phyloP scores from a whole-genome alignment of 257 asterid genomes.

The Ajuga chamaepitys region DNA sequence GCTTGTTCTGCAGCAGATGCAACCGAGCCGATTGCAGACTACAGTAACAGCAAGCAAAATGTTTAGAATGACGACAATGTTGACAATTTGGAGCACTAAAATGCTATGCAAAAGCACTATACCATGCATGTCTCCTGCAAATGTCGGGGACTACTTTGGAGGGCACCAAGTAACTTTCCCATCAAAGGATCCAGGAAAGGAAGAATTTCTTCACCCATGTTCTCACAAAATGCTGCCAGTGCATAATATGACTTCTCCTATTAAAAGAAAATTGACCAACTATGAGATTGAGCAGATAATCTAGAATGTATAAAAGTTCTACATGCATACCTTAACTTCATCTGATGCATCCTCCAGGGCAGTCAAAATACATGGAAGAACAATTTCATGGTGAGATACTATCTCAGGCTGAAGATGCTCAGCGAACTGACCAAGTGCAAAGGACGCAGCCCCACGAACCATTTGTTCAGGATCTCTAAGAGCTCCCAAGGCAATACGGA shows the following conservation, averaged over 20 bases:
- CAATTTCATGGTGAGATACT: slow-evolving; percentile 75
- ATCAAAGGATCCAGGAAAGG: slow-evolving; percentile 88
- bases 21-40: slow-evolving; percentile 99
- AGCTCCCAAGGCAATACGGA: slow-evolving; percentile 72
- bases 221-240: slow-evolving; percentile 97
- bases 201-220: slow-evolving; percentile 97
- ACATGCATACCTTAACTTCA: slow-evolving; percentile 78
- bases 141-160: slow-evolving; percentile 79
- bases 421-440: slow-evolving; percentile 93
- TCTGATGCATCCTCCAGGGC: slow-evolving; percentile 95
- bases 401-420: slow-evolving; percentile 98
- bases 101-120: slow-evolving; percentile 9
- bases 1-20: slow-evolving; percentile 99
- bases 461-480: slow-evolving; percentile 97
- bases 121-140: slow-evolving; percentile 99
- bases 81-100: slow-evolving; percentile 8
- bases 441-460: slow-evolving; percentile 99
- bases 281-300: slow-evolving; percentile 2
- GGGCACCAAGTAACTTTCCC: slow-evolving; percentile 75
- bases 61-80: slow-evolving; percentile 13
- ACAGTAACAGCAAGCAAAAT: slow-evolving; percentile 23
- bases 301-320: neutral
- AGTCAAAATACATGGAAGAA: slow-evolving; percentile 86
- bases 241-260: slow-evolving; percentile 99
- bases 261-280: slow-evolving; percentile 10